Conservation (phyloP, 2,329 filamentous ascomycete species). For the Penicillium janthinellum region DNA sequence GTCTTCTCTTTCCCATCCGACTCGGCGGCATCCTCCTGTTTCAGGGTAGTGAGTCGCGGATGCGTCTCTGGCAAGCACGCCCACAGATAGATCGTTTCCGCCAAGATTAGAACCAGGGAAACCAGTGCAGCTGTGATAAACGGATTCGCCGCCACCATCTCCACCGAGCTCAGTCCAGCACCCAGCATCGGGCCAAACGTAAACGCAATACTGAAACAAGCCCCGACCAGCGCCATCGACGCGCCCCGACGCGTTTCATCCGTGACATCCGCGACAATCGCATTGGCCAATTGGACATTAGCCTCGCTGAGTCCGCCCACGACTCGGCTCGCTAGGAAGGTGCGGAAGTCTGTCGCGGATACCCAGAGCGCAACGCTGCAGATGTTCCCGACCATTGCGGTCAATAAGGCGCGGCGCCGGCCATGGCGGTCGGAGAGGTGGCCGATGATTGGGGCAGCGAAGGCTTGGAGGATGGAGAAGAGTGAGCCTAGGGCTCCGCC, state of each 20-base stretch:
- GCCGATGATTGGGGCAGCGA: conserved; percentile 90
- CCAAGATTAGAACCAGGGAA: conserved; percentile 78
- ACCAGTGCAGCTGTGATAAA: conserved; percentile 92
- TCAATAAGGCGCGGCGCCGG: conserved; percentile 80
- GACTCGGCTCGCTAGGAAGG: conserved; percentile 88
- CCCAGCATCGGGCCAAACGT: conserved; percentile 93
- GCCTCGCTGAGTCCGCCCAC: conserved; percentile 94
- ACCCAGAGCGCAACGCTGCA: conserved; percentile 94
- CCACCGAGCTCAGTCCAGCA: conserved; percentile 78
- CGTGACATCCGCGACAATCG: conserved; percentile 94
- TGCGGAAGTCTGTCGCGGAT: conserved; percentile 87
- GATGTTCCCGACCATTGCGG: conserved; percentile 91
- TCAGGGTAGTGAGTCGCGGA: conserved; percentile 56
- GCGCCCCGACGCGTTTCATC: conserved; percentile 80
- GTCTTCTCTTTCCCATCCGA: not conserved
- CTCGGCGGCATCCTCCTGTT: conserved; percentile 10
- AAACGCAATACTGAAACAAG: conserved; percentile 95
- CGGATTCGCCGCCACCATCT: conserved; percentile 80
- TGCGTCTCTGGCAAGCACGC: conserved; percentile 79
- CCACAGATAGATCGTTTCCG: conserved; percentile 89
- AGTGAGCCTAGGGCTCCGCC: conserved; percentile 91
- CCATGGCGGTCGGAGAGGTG: conserved; percentile 85
- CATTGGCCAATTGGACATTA: conserved; percentile 93
- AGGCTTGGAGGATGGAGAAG: conserved; percentile 88
- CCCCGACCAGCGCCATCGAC: conserved; percentile 95